Base-by-base conservation (phyloP, 768 basidiomycete species). In the Tylopilus rubrobrunneus region DNA sequence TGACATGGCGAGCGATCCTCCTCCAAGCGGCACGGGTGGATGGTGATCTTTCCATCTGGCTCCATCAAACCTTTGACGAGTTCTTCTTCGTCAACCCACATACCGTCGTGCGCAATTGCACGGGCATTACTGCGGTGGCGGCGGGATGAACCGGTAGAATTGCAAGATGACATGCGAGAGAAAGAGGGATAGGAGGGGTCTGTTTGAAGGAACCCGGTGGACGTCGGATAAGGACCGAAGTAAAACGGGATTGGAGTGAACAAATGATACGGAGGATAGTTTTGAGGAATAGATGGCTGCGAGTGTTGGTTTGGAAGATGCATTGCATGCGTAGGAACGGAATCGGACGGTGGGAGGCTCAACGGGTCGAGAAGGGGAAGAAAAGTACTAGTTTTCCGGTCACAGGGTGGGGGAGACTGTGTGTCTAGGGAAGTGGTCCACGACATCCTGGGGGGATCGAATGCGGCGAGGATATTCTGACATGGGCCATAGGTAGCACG, bases 71-170 rank as follows among this genome's bases (percentile, higher is more conserved):
- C 42, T 25, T 46, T 46, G 25, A 56, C 36, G 37, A 63, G 55
- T 0, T 54, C 58, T 37, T 41, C 52, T 51, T 57, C 50, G 3
- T 62, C 62, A 1, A 56, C 31, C 52, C 47, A 50, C 3, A 53
- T 1, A 15, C 58, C 52, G 3, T 47, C 11, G 17, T 33, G 51
- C 19, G 48, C 23, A 9, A 62, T 50, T 3, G 52, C 52, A 34
- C 42, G 50, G 19, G 44, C 33, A 10, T 17, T n/a, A 28, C 47
- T 37, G 25, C 47, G 33, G 31, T 25, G 39, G 21, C 15, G 39
- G 21, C 14, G 37, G 31, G 37, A 39, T 19, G 40, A 39, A 14
- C 7, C 2, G 33, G 15, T 1, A 10, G 19, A 37, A 29, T 29
- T 15, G 2, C 17, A 5, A 2, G 19, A 6, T 14, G 37, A 25